phyloP scores from a whole-genome alignment of 1,284 basidiomycete genomes.

The Moesziomyces sp. region DNA sequence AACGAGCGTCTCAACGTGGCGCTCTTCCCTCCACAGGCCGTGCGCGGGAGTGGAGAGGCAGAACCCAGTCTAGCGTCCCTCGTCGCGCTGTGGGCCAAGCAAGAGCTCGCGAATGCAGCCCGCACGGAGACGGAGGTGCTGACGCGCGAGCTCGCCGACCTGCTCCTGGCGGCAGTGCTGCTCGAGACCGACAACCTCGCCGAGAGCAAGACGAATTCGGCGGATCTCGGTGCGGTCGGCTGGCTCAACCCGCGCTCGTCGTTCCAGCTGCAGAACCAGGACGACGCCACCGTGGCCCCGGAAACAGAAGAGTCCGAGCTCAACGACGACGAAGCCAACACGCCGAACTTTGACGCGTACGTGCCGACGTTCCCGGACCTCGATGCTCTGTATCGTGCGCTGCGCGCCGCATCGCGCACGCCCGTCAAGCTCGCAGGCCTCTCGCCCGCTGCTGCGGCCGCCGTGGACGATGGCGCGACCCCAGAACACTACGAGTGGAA shows the following conservation, averaged over 20 bases:
- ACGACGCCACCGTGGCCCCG: conserved; percentile 8
- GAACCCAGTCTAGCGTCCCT: conserved; percentile 34
- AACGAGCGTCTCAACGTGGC: conserved; percentile 32
- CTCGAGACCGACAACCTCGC: conserved; percentile 40
- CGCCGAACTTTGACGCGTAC: conserved; percentile 33
- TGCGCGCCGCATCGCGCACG: conserved; percentile 22
- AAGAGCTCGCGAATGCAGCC: conserved; percentile 1
- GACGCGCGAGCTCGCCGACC: conserved; percentile 31
- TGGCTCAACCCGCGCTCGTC: conserved; percentile 39
- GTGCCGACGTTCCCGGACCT: conserved; percentile 49
- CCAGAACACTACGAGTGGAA: conserved; percentile 45
- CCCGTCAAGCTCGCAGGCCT: neutral
- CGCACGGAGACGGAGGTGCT: conserved; percentile 2
- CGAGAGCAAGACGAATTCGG: conserved; percentile 35
- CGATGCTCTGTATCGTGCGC: conserved; percentile 35
- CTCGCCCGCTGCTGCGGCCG: neutral
- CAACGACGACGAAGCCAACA: conserved; percentile 34
- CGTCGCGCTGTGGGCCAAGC: conserved; percentile 42
- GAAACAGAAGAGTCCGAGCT: conserved; percentile 3
- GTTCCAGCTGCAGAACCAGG: conserved; percentile 30
- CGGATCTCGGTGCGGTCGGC: conserved; percentile 46
- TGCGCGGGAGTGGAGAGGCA: conserved; percentile 23
- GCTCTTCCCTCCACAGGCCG: conserved; percentile 22
- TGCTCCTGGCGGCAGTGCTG: conserved; percentile 37
- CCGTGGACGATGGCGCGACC: conserved; percentile 6